phyloP scores from a whole-genome alignment of 805 yeast genomes.

The Candida corydali region DNA sequence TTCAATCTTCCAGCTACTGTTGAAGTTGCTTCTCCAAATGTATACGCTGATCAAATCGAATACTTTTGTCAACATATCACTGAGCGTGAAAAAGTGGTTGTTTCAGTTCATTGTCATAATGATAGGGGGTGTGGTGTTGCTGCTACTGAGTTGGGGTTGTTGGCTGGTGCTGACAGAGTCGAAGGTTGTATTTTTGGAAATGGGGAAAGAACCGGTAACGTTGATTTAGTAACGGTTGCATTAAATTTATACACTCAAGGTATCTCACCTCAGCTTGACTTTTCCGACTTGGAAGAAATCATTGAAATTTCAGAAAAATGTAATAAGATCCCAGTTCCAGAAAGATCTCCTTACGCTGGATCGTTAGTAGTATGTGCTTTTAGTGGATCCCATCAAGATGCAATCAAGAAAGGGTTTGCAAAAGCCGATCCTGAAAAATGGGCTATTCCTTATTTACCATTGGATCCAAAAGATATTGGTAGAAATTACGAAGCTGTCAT shows the following conservation, averaged over 20 bases:
- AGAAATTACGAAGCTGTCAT: slow-evolving; percentile 79
- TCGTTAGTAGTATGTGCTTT: slow-evolving; percentile 76
- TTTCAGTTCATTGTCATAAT: slow-evolving; percentile 73
- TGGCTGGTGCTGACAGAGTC: slow-evolving; percentile 85
- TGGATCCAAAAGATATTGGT: slow-evolving; percentile 79
- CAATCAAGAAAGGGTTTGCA: slow-evolving; percentile 62
- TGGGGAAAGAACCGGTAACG: slow-evolving; percentile 85
- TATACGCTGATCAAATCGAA: slow-evolving; percentile 78
- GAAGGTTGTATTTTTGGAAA: slow-evolving; percentile 82
- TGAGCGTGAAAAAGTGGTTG: slow-evolving; percentile 67
- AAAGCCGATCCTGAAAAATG: slow-evolving; percentile 46
- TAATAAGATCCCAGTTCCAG: slow-evolving; percentile 69
- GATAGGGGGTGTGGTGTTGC: slow-evolving; percentile 86
- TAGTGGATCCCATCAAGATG: slow-evolving; percentile 71
- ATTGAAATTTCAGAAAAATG: slow-evolving; percentile 71
- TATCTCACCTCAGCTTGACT: slow-evolving; percentile 65
- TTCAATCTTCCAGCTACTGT: slow-evolving; percentile 81
- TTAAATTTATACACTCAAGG: slow-evolving; percentile 78
- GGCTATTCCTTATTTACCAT: slow-evolving; percentile 73
- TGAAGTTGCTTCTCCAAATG: slow-evolving; percentile 71
- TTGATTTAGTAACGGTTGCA: slow-evolving; percentile 71
- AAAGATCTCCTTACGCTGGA: slow-evolving; percentile 80
- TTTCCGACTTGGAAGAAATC: slow-evolving; percentile 61
- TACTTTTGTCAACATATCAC: slow-evolving; percentile 63
- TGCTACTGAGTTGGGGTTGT: slow-evolving; percentile 69